Conservation (phyloP, 768 basidiomycete genomes). For the Auriscalpium vulgare region DNA sequence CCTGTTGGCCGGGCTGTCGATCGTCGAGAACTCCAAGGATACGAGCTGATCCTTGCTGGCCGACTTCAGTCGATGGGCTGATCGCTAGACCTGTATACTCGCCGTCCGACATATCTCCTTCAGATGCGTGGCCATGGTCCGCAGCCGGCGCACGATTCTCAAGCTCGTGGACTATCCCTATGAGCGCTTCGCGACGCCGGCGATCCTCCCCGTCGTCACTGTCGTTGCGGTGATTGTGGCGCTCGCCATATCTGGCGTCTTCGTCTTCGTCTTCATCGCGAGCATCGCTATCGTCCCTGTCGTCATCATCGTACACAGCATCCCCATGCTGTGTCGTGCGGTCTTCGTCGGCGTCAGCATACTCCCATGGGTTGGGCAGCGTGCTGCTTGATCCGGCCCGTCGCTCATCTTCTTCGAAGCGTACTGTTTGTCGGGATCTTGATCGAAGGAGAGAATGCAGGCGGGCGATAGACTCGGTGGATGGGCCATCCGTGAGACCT, state of each 20-base stretch:
- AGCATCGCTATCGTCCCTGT: not conserved
- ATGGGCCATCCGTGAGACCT: not conserved
- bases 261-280: not conserved
- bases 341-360: conserved; percentile 15
- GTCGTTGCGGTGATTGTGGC: not conserved
- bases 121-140: not conserved
- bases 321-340: not conserved
- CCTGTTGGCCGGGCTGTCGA: not conserved
- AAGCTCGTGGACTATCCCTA: conserved; percentile 30
- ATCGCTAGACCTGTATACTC: conserved; percentile 22
- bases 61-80: conserved; percentile 6
- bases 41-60: not conserved
- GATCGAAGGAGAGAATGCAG: not conserved
- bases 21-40: not conserved
- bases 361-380: not conserved
- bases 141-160: conserved; percentile 7
- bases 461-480: not conserved
- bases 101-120: conserved; percentile 18
- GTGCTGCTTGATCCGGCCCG: not conserved
- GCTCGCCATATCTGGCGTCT: not conserved
- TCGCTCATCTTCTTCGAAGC: not conserved
- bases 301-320: not conserved
- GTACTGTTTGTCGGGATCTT: not conserved
- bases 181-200: conserved; percentile 28
- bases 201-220: conserved; percentile 4